phyloP scores from a whole-genome alignment of 2,329 filamentous ascomycete species.

The Tolypocladium inflatum region DNA sequence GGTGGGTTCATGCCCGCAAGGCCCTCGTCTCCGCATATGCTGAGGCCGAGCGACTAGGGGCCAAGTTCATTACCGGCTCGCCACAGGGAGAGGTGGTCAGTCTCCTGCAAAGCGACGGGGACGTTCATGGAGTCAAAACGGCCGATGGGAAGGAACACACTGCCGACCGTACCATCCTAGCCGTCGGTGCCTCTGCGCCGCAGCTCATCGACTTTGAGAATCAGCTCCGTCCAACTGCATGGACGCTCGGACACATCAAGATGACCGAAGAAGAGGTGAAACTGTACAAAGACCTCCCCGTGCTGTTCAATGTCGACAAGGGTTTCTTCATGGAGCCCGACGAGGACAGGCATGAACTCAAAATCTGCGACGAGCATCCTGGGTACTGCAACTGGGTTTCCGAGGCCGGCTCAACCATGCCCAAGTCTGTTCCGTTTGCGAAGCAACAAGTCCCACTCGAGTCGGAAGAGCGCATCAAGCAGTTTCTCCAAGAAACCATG shows the following conservation, averaged over 20 bases:
- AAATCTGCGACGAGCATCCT: not conserved
- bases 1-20: not conserved
- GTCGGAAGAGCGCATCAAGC: not conserved
- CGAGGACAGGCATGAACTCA: not conserved
- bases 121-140: not conserved
- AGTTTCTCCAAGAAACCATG: not conserved
- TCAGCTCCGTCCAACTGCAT: not conserved
- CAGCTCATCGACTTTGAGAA: not conserved
- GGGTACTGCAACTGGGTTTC: not conserved
- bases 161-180: not conserved
- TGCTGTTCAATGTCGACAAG: not conserved
- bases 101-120: not conserved
- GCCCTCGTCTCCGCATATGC: not conserved
- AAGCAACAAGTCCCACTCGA: not conserved
- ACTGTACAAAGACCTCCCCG: not conserved
- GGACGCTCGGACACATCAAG: not conserved
- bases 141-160: not conserved
- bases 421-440: not conserved
- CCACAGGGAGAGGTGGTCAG: not conserved
- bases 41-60: not conserved
- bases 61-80: not conserved
- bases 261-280: not conserved
- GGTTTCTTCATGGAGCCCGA: not conserved
- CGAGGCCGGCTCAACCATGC: not conserved
- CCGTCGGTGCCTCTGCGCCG: not conserved